phyloP scores from a whole-genome alignment of 2,329 filamentous ascomycete genomes.

The Alternaria sp. region DNA sequence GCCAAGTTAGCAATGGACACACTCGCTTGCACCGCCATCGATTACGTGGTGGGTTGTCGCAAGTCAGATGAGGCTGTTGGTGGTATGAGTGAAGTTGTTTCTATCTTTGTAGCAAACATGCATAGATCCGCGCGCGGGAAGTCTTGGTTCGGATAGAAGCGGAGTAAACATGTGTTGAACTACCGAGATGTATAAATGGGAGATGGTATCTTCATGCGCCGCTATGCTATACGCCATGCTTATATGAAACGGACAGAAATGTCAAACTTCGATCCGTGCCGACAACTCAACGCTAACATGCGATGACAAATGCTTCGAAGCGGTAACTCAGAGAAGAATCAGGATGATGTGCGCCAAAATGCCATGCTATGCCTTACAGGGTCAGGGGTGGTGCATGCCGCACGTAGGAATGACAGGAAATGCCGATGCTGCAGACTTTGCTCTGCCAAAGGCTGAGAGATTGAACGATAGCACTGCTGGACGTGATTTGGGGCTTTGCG shows the following conservation, averaged over 20 bases:
- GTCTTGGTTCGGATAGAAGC: background rate
- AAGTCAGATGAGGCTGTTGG: background rate
- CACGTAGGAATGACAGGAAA: background rate
- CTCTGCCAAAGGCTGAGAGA: background rate
- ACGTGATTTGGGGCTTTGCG: background rate
- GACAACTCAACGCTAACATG: background rate
- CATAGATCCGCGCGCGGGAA: background rate
- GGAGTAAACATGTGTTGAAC: background rate
- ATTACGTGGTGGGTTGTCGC: constrained; percentile 5
- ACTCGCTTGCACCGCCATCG: background rate
- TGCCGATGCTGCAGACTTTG: background rate
- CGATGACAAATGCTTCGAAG: background rate
- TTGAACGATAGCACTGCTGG: background rate
- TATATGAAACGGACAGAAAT: background rate
- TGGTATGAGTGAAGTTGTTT: background rate
- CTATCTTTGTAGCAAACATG: background rate
- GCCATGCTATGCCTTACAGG: background rate
- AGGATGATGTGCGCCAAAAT: background rate
- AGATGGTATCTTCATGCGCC: constrained; percentile 5
- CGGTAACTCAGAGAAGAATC: background rate
- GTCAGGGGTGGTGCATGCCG: background rate
- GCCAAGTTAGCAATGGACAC: background rate
- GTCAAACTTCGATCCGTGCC: background rate
- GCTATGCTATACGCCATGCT: background rate
- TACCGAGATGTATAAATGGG: background rate